A percentile compares a stretch with the other conserved stretches of the same genome.
phyloP scores from a whole-genome alignment of 2,329 filamentous ascomycete species.

The Fusarium aywerte region DNA sequence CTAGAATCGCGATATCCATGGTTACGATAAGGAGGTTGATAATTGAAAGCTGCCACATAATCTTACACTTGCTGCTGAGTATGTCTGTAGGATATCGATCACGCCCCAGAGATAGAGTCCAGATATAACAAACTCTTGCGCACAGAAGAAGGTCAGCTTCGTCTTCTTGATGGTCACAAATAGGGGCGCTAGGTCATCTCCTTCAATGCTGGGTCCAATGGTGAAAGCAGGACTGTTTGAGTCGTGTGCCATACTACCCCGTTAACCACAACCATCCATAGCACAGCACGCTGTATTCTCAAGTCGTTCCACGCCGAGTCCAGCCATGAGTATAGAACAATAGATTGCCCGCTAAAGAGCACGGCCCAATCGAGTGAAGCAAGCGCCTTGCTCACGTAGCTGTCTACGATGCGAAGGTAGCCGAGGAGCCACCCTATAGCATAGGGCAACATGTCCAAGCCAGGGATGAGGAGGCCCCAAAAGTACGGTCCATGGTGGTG shows the following conservation, averaged over 20 bases:
- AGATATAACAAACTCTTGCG: slow-evolving; percentile 22
- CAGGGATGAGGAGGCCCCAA: slow-evolving; percentile 13
- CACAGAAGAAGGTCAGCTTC: slow-evolving; percentile 22
- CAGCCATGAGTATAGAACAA: slow-evolving; percentile 11
- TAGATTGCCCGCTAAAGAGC: slow-evolving; percentile 20
- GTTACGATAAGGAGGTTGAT: slow-evolving; percentile 31
- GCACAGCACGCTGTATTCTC: slow-evolving; percentile 8
- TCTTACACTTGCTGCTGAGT: slow-evolving; percentile 15
- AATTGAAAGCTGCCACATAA: slow-evolving; percentile 28
- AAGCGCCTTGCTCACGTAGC: slow-evolving; percentile 13
- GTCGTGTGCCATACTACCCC: slow-evolving; percentile 20
- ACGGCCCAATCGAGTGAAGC: slow-evolving; percentile 9
- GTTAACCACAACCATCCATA: slow-evolving; percentile 29
- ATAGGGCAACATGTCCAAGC: slow-evolving; percentile 16
- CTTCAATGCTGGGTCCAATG: neutral
- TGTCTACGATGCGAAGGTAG: neutral
- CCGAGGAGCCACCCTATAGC: slow-evolving; percentile 10
- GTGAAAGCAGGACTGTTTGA: slow-evolving; percentile 15
- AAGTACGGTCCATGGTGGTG: slow-evolving; percentile 9
- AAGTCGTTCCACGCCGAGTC: neutral
- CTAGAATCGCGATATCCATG: slow-evolving; percentile 32
- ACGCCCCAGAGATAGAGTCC: slow-evolving; percentile 16
- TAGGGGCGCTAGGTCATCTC: neutral
- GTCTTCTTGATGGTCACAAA: slow-evolving; percentile 20
- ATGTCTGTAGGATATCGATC: slow-evolving; percentile 19